Base-by-base conservation (phyloP, 75 land plant species). In the Selaginella tamariscina region DNA sequence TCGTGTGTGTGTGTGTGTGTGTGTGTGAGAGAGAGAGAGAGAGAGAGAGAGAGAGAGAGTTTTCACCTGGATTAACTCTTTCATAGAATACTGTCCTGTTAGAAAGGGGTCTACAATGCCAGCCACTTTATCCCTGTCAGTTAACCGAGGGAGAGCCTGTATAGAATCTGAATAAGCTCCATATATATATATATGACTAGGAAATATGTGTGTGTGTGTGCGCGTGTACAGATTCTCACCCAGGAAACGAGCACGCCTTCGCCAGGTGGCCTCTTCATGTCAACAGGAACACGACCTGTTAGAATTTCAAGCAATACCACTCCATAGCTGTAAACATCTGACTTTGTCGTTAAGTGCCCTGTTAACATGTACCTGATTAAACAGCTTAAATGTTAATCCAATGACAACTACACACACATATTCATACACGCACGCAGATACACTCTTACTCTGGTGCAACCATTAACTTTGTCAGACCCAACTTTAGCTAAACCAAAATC, bases 61-160 rank as follows among this genome's bases (percentile, higher is more conserved):
- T 2, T 71, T 73, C 9, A 84, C 94, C 86, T 89, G 94, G 74
- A 89, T 77, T 1, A 89, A 74, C 59, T 89, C 90, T 63, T 89
- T 89, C 75, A 76, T 78, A 55, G 83, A 74, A 62, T 83, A 89
- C 32, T 84, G 85, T 5, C 90, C 94, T 68, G 71, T 23, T 44
- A 89, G 56, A 56, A 56, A 71, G 71, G 87, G 94, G 72, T 89
- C 94, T 33, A 89, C 82, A 84, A 89, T 79, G 56, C 82, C 78
- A 64, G 27, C 59, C 13, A 89, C 77, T 65, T 80, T 80, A 31
- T 84, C 83, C 73, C 94, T 81, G 68, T 82, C 89, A 0, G 90
- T 86, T 56, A 89, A 70, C 24, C 82, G 73, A 44, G 90, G 94
- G 67, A 89, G 85, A 56, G 94, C 94, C 94, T 89, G 76, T 15